phyloP scores from a whole-genome alignment of 345 rosid genomes.

The Euphorbia tirucalli region DNA sequence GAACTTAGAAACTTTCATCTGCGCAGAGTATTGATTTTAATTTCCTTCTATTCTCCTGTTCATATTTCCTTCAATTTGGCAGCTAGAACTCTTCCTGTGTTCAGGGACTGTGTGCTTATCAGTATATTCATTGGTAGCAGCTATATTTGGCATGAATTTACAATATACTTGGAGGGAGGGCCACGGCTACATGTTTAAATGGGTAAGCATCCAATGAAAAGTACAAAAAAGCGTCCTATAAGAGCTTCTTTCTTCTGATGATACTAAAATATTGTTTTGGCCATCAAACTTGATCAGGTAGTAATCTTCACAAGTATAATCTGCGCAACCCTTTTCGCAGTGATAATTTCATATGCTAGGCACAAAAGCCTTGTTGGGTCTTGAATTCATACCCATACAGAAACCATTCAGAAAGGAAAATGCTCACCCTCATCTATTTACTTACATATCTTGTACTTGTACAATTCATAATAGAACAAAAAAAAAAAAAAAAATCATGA shows the following conservation, averaged over 20 bases:
- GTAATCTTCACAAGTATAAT: slow-evolving; percentile 46
- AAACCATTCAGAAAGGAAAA: neutral
- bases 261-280: no score
- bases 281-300: slow-evolving; percentile 57
- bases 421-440: neutral
- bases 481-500: neutral
- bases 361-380: slow-evolving; percentile 87
- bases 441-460: no score
- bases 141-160: slow-evolving; percentile 56
- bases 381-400: slow-evolving; percentile 24
- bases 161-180: slow-evolving; percentile 37
- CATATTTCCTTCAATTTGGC: slow-evolving; percentile 4
- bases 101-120: slow-evolving; percentile 51
- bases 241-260: neutral
- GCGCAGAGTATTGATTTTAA: neutral
- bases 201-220: no score
- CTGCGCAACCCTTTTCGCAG: slow-evolving; percentile 44
- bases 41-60: neutral
- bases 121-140: slow-evolving; percentile 48
- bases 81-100: slow-evolving; percentile 50
- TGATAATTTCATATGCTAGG: slow-evolving; percentile 74
- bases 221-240: no score
- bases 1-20: neutral
- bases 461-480: neutral
- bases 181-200: slow-evolving; percentile 48